A percentile compares a stretch with the other conserved stretches of the same genome.
These are phyloP conservation scores for Termitomyces sp. DNA, from an alignment of 768 basidiomycete genomes.

Conservation along the genomic window DNA sequence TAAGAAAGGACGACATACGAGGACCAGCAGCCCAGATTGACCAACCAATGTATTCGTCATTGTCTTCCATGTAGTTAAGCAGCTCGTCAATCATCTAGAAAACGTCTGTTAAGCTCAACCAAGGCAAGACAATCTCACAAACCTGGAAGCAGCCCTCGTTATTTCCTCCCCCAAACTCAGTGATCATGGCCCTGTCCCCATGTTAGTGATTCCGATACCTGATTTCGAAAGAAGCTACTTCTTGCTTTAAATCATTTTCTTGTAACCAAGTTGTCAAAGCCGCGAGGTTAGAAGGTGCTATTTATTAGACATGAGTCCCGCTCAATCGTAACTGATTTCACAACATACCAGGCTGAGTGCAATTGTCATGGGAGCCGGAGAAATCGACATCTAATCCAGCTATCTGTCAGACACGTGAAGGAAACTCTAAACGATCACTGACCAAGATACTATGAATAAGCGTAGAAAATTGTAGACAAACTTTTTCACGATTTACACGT, in stretches of 20 bases:
- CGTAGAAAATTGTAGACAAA: neutral
- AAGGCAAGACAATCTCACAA: neutral
- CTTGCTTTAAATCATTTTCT: conserved; percentile 35
- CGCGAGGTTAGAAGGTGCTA: conserved; percentile 35
- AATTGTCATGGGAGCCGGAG: conserved; percentile 34
- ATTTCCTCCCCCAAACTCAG: conserved; percentile 40
- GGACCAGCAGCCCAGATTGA: conserved; percentile 44
- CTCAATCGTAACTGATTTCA: neutral
- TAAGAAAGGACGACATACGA: conserved; percentile 19
- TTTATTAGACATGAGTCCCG: neutral
- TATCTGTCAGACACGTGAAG: neutral
- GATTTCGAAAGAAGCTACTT: neutral
- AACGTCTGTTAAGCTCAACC: neutral
- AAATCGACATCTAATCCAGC: conserved; percentile 30
- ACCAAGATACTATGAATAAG: conserved; percentile 2
- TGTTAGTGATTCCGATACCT: neutral
- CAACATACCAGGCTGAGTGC: conserved; percentile 34
- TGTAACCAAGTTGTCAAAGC: conserved; percentile 35
- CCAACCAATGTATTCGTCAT: conserved; percentile 44
- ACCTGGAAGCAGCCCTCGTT: conserved; percentile 37
- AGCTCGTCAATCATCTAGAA: conserved; percentile 30
- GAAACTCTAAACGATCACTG: neutral
- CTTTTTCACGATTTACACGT: neutral
- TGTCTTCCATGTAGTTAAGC: conserved; percentile 31
- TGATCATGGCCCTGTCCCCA: conserved; percentile 31